Evolutionary conservation across 495 filamentous ascomycete genomes (phyloP).

Genomic region (Pyrenula massariospora): DNA sequence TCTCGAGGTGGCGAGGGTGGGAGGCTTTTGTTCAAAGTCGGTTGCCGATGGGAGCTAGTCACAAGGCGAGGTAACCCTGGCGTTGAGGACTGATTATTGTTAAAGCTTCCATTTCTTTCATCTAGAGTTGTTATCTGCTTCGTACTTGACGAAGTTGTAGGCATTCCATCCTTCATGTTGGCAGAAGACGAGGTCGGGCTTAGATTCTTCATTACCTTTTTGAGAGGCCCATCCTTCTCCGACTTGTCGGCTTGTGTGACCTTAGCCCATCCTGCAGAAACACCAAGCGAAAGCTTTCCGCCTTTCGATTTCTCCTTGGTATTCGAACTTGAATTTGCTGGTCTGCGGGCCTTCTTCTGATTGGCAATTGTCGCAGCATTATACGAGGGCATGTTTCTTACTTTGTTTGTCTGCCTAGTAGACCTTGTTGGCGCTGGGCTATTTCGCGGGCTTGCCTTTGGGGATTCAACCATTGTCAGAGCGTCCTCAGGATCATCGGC

Average conservation of each 20-base stretch:
- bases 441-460: not conserved
- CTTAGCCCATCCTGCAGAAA: not conserved
- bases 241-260: not conserved
- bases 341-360: not conserved
- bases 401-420: not conserved
- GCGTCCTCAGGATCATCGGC: not conserved
- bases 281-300: not conserved
- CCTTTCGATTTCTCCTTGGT: not conserved
- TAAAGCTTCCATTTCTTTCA: not conserved
- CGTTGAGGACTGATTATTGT: not conserved
- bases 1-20: conserved; percentile 10
- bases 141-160: not conserved
- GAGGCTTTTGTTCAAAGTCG: not conserved
- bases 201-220: not conserved
- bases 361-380: not conserved
- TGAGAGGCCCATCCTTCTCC: not conserved
- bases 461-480: not conserved
- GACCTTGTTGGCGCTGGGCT: not conserved
- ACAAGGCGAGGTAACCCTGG: not conserved
- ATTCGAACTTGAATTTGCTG: not conserved
- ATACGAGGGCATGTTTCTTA: not conserved
- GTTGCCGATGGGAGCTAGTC: not conserved
- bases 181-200: not conserved
- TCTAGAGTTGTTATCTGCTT: not conserved
- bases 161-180: not conserved